Conservation (phyloP, 345 rosid species). For the Triadica sebifera region DNA sequence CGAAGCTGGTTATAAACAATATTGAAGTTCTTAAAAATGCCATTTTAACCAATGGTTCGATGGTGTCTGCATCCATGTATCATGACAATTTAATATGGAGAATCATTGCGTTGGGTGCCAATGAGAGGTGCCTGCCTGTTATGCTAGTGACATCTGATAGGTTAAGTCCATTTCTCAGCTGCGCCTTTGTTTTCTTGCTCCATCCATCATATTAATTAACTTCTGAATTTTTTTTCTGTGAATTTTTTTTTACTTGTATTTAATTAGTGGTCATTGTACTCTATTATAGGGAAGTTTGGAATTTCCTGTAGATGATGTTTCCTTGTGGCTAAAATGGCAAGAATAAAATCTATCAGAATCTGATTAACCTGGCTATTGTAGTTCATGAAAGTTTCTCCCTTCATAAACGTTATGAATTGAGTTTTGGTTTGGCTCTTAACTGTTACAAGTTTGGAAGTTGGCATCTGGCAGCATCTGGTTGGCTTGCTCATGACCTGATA, state of each 20-base stretch:
- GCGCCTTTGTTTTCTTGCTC: conserved; percentile 13
- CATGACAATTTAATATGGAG: conserved; percentile 93
- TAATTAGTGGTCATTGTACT: neutral
- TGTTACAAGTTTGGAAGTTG: neutral
- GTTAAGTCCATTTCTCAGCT: conserved; percentile 38
- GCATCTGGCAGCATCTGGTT: neutral
- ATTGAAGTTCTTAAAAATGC: conserved; percentile 78
- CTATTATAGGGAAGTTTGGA: neutral
- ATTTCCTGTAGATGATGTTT: neutral
- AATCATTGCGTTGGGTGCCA: conserved; percentile 79
- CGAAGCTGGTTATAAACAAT: conserved; percentile 93
- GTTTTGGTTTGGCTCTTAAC: neutral
- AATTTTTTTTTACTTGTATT: neutral
- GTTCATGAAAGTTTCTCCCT: neutral
- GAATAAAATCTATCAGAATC: neutral
- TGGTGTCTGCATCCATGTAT: conserved; percentile 63
- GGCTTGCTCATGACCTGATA: neutral
- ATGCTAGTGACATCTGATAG: conserved; percentile 81
- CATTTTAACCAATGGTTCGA: conserved; percentile 54
- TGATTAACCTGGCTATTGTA: neutral
- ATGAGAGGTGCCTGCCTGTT: conserved; percentile 79
- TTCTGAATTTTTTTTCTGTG: neutral
- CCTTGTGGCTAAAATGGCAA: neutral
- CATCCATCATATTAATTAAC: neutral
- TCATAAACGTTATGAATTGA: neutral